Evolutionary conservation across 768 basidiomycete genomes (phyloP).

Genomic region (Tricholoma sp.): DNA sequence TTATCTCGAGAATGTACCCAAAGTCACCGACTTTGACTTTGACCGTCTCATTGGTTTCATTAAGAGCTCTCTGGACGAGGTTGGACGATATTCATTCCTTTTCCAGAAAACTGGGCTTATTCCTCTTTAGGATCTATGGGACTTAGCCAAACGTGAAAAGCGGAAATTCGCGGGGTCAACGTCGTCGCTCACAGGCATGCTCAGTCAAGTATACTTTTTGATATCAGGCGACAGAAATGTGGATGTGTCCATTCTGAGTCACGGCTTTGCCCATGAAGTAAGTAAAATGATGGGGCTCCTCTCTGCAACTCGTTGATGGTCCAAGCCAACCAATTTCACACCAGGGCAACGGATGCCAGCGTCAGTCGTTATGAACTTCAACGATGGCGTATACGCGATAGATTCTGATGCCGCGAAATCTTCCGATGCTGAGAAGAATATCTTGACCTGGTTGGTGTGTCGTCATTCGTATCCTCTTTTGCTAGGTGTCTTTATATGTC

Average conservation of each 20-base stretch:
- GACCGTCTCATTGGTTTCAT: conserved; percentile 70
- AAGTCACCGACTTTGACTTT: conserved; percentile 80
- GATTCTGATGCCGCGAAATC: conserved; percentile 47
- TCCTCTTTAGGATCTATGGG: conserved; percentile 51
- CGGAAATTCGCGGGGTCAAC: conserved; percentile 81
- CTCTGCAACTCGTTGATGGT: not conserved
- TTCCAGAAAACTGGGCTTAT: not conserved
- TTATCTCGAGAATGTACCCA: conserved; percentile 66
- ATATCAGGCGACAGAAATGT: conserved; percentile 68
- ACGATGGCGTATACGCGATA: conserved; percentile 62
- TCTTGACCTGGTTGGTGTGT: conserved; percentile 72
- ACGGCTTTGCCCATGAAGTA: conserved; percentile 56
- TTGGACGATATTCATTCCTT: conserved; percentile 23
- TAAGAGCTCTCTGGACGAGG: conserved; percentile 72
- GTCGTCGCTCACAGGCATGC: conserved; percentile 78
- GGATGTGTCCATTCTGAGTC: conserved; percentile 57
- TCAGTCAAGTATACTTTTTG: conserved; percentile 85
- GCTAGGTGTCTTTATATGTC: not conserved
- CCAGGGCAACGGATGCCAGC: conserved; percentile 75
- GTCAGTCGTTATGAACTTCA: conserved; percentile 59
- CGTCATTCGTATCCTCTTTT: not conserved
- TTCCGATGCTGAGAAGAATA: conserved; percentile 50
- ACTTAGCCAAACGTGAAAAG: conserved; percentile 52
- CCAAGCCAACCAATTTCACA: conserved; percentile 55
- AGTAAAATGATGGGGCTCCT: conserved; percentile 14